phyloP scores from a whole-genome alignment of 495 filamentous ascomycete genomes.

The Neurospora discreta region DNA sequence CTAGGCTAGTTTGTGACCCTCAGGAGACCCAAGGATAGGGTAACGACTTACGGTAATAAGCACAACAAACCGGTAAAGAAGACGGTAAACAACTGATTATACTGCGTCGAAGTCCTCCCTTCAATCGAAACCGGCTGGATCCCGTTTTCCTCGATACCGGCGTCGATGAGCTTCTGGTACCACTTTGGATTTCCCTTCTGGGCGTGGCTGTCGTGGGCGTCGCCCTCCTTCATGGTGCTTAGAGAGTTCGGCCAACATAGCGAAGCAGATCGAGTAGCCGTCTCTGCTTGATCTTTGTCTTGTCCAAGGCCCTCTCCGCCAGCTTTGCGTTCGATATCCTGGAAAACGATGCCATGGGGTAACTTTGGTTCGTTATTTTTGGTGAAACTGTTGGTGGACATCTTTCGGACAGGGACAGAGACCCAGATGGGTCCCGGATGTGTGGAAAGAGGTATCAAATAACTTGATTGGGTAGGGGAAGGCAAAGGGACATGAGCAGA shows the following conservation, averaged over 20 bases:
- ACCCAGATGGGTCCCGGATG: neutral
- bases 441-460: neutral
- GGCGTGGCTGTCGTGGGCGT: conserved; percentile 21
- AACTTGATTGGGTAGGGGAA: neutral
- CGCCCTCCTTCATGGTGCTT: conserved; percentile 13
- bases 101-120: conserved; percentile 37
- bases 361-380: neutral
- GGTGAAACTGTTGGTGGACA: neutral
- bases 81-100: conserved; percentile 39
- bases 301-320: neutral
- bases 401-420: neutral
- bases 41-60: conserved; percentile 29
- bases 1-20: neutral
- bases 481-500: neutral
- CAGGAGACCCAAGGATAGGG: neutral
- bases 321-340: neutral
- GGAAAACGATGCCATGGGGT: neutral
- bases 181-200: conserved; percentile 21
- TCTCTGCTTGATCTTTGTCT: neutral
- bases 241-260: neutral
- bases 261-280: neutral
- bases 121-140: conserved; percentile 43
- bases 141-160: conserved; percentile 39
- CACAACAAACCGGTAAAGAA: conserved; percentile 34
- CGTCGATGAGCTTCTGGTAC: conserved; percentile 34